Evolutionary conservation across 352 stramenopile genomes (phyloP).

Genomic region (Pythium dissotocum): DNA sequence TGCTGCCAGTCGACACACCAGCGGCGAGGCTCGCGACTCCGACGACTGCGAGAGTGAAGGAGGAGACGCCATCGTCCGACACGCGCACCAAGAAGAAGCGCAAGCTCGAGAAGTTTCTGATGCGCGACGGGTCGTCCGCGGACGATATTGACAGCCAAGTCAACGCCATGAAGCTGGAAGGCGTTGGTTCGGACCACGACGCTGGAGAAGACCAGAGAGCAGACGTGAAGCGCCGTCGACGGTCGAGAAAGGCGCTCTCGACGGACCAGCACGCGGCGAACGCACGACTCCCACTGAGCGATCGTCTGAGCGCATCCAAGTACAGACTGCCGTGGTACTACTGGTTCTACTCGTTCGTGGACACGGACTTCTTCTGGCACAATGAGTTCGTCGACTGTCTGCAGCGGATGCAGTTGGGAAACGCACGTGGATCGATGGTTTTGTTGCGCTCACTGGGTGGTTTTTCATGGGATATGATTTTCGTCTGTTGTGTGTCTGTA

Average conservation of each 20-base stretch:
- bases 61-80: constrained; percentile 12
- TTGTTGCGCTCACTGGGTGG: background rate
- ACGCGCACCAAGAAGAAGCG: constrained; percentile 44
- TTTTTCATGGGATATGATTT: background rate
- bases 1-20: background rate
- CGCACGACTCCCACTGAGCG: background rate
- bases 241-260: constrained; percentile 13
- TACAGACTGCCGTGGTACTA: constrained; percentile 67
- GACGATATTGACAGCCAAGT: constrained; percentile 1
- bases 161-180: background rate
- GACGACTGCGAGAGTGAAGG: background rate
- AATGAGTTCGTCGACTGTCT: constrained; percentile 82
- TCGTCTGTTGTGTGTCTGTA: constrained; percentile 18
- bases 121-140: constrained; percentile 16
- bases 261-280: background rate
- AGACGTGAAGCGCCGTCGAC: background rate
- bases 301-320: constrained; percentile 15
- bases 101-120: constrained; percentile 44
- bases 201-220: background rate
- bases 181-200: background rate
- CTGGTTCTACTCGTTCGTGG: constrained; percentile 71
- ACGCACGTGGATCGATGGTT: constrained; percentile 30
- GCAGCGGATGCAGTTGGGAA: constrained; percentile 56
- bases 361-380: constrained; percentile 71
- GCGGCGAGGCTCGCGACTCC: background rate